Evolutionary conservation across 2,329 filamentous ascomycete genomes (phyloP).

Genomic region (Neopestalotiopsis sp.): DNA sequence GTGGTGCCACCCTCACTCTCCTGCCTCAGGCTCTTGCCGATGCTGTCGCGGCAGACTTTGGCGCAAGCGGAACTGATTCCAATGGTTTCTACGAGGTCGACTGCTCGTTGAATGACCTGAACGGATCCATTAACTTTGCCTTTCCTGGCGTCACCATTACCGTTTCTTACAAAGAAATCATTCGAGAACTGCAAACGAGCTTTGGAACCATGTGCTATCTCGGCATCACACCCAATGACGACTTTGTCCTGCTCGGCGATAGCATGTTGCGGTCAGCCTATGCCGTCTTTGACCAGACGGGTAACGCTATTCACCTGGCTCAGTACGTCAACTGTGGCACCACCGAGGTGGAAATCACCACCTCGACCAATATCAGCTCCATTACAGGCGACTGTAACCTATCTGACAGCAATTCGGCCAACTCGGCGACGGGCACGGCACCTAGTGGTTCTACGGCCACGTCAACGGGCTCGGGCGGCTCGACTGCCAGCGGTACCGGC

Average conservation of each 20-base stretch:
- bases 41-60: slow-evolving; percentile 55
- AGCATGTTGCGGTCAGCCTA: slow-evolving; percentile 63
- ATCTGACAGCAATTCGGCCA: slow-evolving; percentile 22
- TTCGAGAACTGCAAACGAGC: slow-evolving; percentile 39
- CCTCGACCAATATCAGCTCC: slow-evolving; percentile 31
- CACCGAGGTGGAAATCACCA: slow-evolving; percentile 45
- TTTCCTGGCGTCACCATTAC: slow-evolving; percentile 53
- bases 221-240: slow-evolving; percentile 52
- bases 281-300: slow-evolving; percentile 57
- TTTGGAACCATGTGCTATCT: slow-evolving; percentile 47
- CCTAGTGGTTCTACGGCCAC: slow-evolving; percentile 3
- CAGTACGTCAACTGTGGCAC: slow-evolving; percentile 57
- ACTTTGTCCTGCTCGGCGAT: slow-evolving; percentile 61
- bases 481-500: slow-evolving; percentile 1
- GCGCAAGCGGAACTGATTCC: slow-evolving; percentile 40
- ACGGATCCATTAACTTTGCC: slow-evolving; percentile 53
- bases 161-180: slow-evolving; percentile 56
- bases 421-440: slow-evolving; percentile 4
- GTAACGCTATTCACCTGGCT: slow-evolving; percentile 52
- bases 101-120: slow-evolving; percentile 45
- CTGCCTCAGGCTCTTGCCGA: slow-evolving; percentile 62
- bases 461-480: slow-evolving; percentile 15
- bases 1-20: slow-evolving; percentile 71
- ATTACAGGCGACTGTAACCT: slow-evolving; percentile 32
- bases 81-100: slow-evolving; percentile 53